Base-by-base conservation (phyloP, 1,139 yeast genomes). In the Hyphopichia burtonii region DNA sequence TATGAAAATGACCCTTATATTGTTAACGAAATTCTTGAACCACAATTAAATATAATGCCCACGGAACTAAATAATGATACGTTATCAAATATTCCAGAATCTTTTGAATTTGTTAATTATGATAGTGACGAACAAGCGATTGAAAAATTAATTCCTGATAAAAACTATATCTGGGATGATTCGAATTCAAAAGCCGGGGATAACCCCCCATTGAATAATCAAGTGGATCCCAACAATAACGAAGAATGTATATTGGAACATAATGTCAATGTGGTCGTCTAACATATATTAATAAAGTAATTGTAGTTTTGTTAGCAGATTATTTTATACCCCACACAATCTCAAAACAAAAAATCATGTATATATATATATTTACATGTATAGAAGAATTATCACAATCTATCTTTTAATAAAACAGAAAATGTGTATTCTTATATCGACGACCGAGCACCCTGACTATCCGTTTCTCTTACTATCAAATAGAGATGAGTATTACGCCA, bases 391-490 rank as follows among this genome's bases (percentile, higher is more conserved):
- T n/a, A n/a, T n/a, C n/a, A n/a, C n/a, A n/a, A n/a, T n/a, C n/a
- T n/a, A n/a, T n/a, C n/a, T n/a, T n/a, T n/a, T n/a, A n/a, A n/a
- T n/a, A n/a, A n/a, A n/a, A n/a, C n/a, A n/a, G n/a, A n/a, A 7
- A 11, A 85, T 85, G 93, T 85, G 93, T 59, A 82, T 85, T 22
- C 55, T 83, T 19, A 52, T 84, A 31, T 75, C 86, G 4, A 75
- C 87, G 2, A 77, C 80, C 9, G 73, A 66, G 10, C 86, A 83
- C 55, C 80, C 83, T 2, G 78, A 82, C 34, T 85, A 73, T 54
- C 86, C 91, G 0, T 69, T 91, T 38, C 75, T 91, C 5, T 60
- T 89, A 5, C 66, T 88, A 11, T 86, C 96, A 9, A 93, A 93
- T 58, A 63, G 98, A 39, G 99, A 93, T 58, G 98, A 93, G 59